Evolutionary conservation across 345 rosid genomes (phyloP).

Genomic region (Dovyalis caffra): DNA sequence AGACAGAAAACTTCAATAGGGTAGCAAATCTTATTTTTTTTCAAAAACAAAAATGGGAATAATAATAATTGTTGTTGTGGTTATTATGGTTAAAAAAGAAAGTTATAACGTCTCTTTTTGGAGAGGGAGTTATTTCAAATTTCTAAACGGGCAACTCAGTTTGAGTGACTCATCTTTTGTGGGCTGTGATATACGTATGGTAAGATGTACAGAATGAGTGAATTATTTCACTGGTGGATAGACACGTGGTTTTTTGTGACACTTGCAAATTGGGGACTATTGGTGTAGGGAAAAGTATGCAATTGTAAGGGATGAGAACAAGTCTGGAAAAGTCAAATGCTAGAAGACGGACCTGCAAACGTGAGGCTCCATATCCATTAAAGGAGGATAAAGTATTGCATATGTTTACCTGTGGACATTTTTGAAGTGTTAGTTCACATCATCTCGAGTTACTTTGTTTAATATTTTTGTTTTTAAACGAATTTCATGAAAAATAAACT

Average conservation of each 20-base stretch:
- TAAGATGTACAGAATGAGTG: not conserved
- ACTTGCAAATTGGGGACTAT: not conserved
- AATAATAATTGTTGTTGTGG: not conserved
- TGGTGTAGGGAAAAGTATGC: not conserved
- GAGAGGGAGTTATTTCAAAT: constrained; percentile 62
- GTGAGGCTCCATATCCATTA: constrained; percentile 3
- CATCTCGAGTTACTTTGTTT: no score
- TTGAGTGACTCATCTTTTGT: not conserved
- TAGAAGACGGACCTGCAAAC: not conserved
- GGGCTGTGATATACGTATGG: constrained; percentile 17
- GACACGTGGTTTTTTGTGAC: constrained; percentile 5
- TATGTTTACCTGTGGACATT: no score
- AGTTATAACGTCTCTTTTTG: constrained; percentile 61
- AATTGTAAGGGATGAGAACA: not conserved
- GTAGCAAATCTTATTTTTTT: constrained; percentile 10
- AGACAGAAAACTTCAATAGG: constrained; percentile 6
- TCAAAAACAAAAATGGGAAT: not conserved
- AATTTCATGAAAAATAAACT: no score
- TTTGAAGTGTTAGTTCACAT: no score
- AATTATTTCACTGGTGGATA: not conserved
- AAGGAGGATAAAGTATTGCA: not conserved
- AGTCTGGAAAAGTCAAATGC: not conserved
- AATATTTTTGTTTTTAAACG: no score
- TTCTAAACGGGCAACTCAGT: constrained; percentile 30
- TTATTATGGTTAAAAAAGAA: constrained; percentile 15